A percentile compares a stretch with the other conserved stretches of the same genome.
These are phyloP conservation scores for Pleurotus djamor DNA, from an alignment of 768 basidiomycete genomes.

Conservation along the genomic window DNA sequence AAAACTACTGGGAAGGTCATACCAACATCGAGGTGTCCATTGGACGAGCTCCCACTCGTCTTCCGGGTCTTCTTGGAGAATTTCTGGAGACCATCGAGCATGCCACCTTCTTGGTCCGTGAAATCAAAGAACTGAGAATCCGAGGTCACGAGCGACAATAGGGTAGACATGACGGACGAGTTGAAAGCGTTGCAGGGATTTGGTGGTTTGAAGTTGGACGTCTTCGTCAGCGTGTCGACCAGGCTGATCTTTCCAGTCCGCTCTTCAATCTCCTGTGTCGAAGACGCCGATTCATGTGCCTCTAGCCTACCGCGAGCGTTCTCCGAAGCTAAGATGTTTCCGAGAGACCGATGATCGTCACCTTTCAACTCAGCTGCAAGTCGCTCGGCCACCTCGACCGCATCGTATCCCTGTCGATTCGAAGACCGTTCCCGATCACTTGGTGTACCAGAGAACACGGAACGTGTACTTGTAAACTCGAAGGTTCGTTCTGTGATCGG, in stretches of 20 bases:
- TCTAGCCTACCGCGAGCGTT: constrained; percentile 8
- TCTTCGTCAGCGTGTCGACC: constrained; percentile 57
- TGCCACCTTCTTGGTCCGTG: constrained; percentile 47
- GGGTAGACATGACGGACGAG: constrained; percentile 52
- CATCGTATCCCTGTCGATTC: constrained; percentile 35
- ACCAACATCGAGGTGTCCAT: constrained; percentile 30
- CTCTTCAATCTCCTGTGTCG: constrained; percentile 43
- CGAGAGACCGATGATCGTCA: constrained; percentile 25
- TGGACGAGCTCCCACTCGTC: constrained; percentile 33
- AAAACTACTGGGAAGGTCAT: constrained; percentile 55
- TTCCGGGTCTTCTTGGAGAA: constrained; percentile 54
- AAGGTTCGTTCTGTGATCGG: constrained; percentile 95
- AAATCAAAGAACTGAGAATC: constrained; percentile 66
- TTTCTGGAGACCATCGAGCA: constrained; percentile 71
- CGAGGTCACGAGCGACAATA: constrained; percentile 62
- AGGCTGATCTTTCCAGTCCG: constrained; percentile 65
- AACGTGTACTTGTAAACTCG: constrained; percentile 69
- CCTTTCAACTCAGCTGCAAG: constrained; percentile 49
- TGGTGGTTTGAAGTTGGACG: constrained; percentile 66
- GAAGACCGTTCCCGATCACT: constrained; percentile 29
- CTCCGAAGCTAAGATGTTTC: neutral
- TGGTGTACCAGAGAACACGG: constrained; percentile 32
- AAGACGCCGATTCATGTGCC: constrained; percentile 6
- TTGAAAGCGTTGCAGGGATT: constrained; percentile 92
- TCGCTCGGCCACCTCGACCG: constrained; percentile 49